These are phyloP conservation scores for Alternaria incomplexa DNA, from an alignment of 2,329 filamentous ascomycete species.

Conservation along the genomic window DNA sequence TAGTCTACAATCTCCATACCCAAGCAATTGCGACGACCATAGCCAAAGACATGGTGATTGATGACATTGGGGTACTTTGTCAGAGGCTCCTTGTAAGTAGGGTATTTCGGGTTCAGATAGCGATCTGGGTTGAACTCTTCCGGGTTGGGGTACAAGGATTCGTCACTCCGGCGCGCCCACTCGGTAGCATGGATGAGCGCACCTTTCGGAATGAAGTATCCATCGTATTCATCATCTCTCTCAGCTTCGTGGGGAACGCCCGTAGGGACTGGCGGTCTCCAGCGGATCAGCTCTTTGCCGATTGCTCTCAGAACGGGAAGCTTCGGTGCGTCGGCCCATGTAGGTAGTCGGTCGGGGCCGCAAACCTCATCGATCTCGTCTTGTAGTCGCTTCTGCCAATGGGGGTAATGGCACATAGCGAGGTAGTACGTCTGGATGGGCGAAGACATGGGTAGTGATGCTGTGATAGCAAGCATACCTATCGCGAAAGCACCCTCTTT, in stretches of 20 bases:
- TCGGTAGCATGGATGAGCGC: conserved; percentile 22
- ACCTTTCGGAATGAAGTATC: conserved; percentile 24
- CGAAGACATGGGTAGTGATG: conserved; percentile 4
- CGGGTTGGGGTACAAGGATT: conserved; percentile 63
- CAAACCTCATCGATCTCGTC: conserved; percentile 64
- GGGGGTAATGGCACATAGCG: conserved; percentile 51
- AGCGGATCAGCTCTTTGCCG: conserved; percentile 25
- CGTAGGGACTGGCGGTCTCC: conserved; percentile 21
- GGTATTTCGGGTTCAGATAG: conserved; percentile 52
- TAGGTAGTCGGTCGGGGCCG: conserved; percentile 39
- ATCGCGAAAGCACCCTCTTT: conserved; percentile 3
- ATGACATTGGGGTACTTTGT: conserved; percentile 13
- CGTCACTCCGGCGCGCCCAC: conserved; percentile 61
- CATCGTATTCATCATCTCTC: conserved; percentile 22
- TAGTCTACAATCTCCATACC: conserved; percentile 21
- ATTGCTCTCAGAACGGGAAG: conserved; percentile 15
- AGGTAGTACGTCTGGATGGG: conserved; percentile 12
- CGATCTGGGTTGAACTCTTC: conserved; percentile 65
- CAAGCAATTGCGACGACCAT: conserved; percentile 18
- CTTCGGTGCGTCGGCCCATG: conserved; percentile 8
- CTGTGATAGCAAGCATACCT: conserved; percentile 4
- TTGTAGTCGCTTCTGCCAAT: conserved; percentile 61
- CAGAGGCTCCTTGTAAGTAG: conserved; percentile 19
- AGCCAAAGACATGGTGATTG: conserved; percentile 19
- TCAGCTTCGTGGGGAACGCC: conserved; percentile 18